Evolutionary conservation across 176 grass and related monocot genomes (phyloP), one percentile per base, ranked within the genome.

Genomic region (Oryza meyeriana): DNA sequence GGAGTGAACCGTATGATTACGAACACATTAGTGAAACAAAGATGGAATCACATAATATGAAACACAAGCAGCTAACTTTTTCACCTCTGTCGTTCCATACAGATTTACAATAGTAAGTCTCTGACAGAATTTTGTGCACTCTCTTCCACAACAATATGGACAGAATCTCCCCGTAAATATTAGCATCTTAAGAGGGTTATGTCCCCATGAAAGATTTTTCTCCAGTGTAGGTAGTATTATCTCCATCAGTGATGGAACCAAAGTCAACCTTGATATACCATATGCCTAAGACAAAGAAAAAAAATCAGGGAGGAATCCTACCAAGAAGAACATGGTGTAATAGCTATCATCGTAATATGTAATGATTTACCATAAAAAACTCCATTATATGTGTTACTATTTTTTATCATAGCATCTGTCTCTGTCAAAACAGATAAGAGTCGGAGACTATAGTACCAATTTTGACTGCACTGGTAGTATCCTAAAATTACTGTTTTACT

Each of bases 51-150:
- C 20, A n/a, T 52, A 32, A 71, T 89, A 29, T 45, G 69, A 33
- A 73, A 39, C 25, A 32, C 27, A 33, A 83, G 66, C 61, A 8
- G 28, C 14, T 61, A 83, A 83, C 61, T 74, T 76, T 66, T 79
- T 93, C 72, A 98, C 92, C 95, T 94, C 95, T 25, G 92, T 93
- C 69, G 81, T 93, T 88, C 95, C 92, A 66, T 94, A 98, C 38
- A 94, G 66, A 86, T 94, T 94, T 25, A 98, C 80, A 36, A 98
- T 91, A 59, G 84, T 86, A 87, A 87, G 88, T 89, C 29, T 89
- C 76, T 66, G 92, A 84, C 5, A 98, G 41, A 85, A 89, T 83
- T 79, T 89, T 12, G 30, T 78, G 42, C 3, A 98, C 87, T 48
- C 80, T 90, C 71, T 72, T 87, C 88, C 92, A 94, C 22, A 98